These are phyloP conservation scores for Cokeromyces recurvatus DNA, from an alignment of 371 early-diverging fungal genomes.

Conservation along the genomic window DNA sequence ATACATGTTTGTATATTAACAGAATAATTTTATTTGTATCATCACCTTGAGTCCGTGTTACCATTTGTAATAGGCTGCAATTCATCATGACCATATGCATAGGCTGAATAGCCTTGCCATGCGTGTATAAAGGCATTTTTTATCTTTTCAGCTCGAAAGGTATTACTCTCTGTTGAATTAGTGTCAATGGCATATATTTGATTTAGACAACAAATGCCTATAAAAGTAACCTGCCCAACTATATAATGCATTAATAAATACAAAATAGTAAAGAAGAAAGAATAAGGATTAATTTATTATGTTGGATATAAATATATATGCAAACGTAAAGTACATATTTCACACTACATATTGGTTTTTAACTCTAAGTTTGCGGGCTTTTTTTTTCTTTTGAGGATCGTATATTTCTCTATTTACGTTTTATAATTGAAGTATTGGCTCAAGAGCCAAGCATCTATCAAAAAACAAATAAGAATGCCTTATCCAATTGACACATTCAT, in stretches of 20 bases:
- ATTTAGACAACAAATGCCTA: no score
- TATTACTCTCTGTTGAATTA: no score
- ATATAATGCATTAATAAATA: no score
- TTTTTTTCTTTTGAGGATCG: neutral
- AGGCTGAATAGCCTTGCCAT: constrained; percentile 72
- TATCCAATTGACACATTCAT: constrained; percentile 11
- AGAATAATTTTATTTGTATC: no score
- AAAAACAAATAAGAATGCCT: constrained; percentile 17
- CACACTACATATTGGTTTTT: constrained; percentile 4
- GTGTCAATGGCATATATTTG: no score
- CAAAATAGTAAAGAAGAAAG: no score
- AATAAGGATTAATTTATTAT: no score
- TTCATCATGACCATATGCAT: constrained; percentile 63
- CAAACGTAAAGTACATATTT: no score
- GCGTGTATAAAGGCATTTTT: constrained; percentile 60
- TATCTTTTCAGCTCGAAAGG: constrained; percentile 16
- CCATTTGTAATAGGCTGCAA: constrained; percentile 40
- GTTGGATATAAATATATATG: no score
- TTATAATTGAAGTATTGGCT: constrained; percentile 2
- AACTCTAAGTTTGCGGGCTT: neutral
- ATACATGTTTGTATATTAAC: no score
- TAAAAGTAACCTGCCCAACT: no score
- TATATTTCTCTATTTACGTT: no score
- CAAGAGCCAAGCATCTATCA: constrained; percentile 10
- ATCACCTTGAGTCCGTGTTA: constrained; percentile 66